A percentile compares a stretch with the other conserved stretches of the same genome.
phyloP scores from a whole-genome alignment of 2,329 filamentous ascomycete species.

The Metarhizium sp. region DNA sequence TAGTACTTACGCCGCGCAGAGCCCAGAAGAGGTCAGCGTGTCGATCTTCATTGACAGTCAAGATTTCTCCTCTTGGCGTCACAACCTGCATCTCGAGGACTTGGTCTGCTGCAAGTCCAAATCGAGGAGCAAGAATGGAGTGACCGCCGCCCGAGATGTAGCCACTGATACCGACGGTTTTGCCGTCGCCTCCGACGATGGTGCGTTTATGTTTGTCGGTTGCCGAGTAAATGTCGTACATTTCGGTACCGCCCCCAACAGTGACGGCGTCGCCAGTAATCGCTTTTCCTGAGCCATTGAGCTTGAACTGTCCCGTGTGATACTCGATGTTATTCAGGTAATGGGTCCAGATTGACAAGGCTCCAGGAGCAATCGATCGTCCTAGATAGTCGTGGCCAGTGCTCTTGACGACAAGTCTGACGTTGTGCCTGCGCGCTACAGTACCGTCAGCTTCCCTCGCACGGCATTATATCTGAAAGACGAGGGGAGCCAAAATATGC shows the following conservation, averaged over 20 bases:
- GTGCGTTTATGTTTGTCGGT: constrained; percentile 21
- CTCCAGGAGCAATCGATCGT: constrained; percentile 36
- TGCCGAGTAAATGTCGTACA: constrained; percentile 22
- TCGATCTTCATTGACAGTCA: constrained; percentile 23
- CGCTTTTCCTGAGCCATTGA: constrained; percentile 18
- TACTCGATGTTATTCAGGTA: constrained; percentile 30
- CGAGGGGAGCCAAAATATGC: constrained; percentile 1
- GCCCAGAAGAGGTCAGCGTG: constrained; percentile 28
- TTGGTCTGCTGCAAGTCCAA: constrained; percentile 34
- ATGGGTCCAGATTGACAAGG: constrained; percentile 45
- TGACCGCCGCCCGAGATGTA: constrained; percentile 25
- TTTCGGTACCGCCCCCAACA: constrained; percentile 24
- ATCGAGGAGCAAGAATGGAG: constrained; percentile 25
- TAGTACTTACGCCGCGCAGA: constrained; percentile 21
- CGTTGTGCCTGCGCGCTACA: constrained; percentile 29
- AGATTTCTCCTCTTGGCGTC: constrained; percentile 23
- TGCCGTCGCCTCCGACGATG: constrained; percentile 14
- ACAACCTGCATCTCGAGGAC: constrained; percentile 32
- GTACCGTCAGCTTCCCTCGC: rapidly evolving
- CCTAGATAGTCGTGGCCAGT: constrained; percentile 35
- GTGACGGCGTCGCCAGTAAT: constrained; percentile 21
- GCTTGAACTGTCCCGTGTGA: constrained; percentile 29
- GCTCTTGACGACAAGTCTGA: constrained; percentile 32
- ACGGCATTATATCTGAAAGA: constrained; percentile 9
- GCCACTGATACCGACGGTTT: too few relatives aligned